These are phyloP conservation scores for Trapa bicornis DNA, from an alignment of 345 rosid genomes.

Conservation along the genomic window DNA sequence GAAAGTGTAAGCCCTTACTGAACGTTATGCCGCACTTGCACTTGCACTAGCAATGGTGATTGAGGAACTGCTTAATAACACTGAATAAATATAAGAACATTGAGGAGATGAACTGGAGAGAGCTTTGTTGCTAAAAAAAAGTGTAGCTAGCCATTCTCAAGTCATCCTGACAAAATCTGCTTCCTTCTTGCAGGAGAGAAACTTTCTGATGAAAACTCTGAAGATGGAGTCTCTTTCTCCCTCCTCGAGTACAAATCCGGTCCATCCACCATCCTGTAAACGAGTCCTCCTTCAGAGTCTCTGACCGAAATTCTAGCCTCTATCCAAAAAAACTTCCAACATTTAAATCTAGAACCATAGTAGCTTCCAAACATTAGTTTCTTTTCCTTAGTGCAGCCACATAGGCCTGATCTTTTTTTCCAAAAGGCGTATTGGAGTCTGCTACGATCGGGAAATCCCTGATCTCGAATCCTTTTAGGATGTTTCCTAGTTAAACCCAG, in stretches of 20 bases:
- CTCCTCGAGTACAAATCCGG: conserved; percentile 39
- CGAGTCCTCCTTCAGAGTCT: conserved; percentile 90
- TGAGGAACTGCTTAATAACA: too few species aligned
- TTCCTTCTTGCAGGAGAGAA: conserved; percentile 64
- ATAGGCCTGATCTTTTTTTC: conserved; percentile 64
- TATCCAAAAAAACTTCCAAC: background rate
- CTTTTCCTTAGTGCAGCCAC: conserved; percentile 47
- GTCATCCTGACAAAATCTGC: background rate
- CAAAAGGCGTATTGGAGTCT: conserved; percentile 42
- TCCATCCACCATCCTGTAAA: conserved; percentile 88
- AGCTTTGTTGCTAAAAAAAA: background rate
- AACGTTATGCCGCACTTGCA: background rate
- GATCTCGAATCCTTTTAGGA: conserved; percentile 27
- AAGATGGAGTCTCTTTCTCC: conserved; percentile 76
- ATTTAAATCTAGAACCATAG: conserved; percentile 10
- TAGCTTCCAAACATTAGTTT: conserved; percentile 7
- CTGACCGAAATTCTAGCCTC: conserved; percentile 17
- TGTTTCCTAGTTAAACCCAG: conserved; percentile 42
- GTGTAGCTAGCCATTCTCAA: background rate
- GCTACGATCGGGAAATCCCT: conserved; percentile 43
- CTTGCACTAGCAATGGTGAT: background rate
- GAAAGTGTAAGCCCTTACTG: conserved; percentile 68
- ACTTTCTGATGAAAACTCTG: conserved; percentile 78
- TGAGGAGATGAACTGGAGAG: background rate
- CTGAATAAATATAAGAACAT: too few species aligned